A percentile compares a stretch with the other conserved stretches of the same genome.
Evolutionary conservation across 192 early-diverging fungal genomes (phyloP).

Genomic region (Gigaspora rosea): DNA sequence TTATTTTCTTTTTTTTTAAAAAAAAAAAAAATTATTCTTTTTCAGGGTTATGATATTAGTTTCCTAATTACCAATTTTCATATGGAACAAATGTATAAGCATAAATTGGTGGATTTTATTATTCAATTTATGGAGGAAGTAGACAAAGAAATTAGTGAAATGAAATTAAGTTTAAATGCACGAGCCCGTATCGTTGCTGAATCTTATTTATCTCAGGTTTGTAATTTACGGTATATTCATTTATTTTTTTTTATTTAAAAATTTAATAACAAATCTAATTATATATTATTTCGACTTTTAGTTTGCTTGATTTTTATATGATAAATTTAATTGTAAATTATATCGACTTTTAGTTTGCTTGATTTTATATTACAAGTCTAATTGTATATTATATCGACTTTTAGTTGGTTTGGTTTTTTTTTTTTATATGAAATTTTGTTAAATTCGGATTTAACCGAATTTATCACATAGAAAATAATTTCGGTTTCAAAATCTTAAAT

Average conservation of each 20-base stretch:
- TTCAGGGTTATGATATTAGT: constrained; percentile 92
- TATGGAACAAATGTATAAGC: constrained; percentile 98
- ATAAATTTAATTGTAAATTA: too few relatives aligned
- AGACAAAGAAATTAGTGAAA: constrained; percentile 98
- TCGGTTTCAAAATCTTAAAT: too few relatives aligned
- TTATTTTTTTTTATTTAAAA: constrained; percentile 1
- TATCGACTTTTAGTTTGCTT: too few relatives aligned
- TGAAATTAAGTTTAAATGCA: constrained; percentile 94
- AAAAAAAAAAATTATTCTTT: not conserved
- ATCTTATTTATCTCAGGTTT: constrained; percentile 59
- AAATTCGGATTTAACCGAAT: too few relatives aligned
- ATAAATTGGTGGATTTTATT: constrained; percentile 99
- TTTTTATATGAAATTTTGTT: too few relatives aligned
- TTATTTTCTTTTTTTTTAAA: constrained; percentile 11
- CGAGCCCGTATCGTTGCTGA: constrained; percentile 82
- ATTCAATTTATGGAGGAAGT: constrained; percentile 99
- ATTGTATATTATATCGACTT: too few relatives aligned
- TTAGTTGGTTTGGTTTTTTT: too few relatives aligned
- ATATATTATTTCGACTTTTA: too few relatives aligned
- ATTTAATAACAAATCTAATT: not conserved
- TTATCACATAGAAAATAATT: too few relatives aligned
- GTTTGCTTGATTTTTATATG: too few relatives aligned
- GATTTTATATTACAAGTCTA: too few relatives aligned
- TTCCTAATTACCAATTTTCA: constrained; percentile 98
- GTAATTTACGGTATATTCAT: constrained; percentile 33